A percentile compares a stretch with the other conserved stretches of the same genome.
Evolutionary conservation across 208 protist species (phyloP).

Genomic region (Balamuthia mandrillaris): DNA sequence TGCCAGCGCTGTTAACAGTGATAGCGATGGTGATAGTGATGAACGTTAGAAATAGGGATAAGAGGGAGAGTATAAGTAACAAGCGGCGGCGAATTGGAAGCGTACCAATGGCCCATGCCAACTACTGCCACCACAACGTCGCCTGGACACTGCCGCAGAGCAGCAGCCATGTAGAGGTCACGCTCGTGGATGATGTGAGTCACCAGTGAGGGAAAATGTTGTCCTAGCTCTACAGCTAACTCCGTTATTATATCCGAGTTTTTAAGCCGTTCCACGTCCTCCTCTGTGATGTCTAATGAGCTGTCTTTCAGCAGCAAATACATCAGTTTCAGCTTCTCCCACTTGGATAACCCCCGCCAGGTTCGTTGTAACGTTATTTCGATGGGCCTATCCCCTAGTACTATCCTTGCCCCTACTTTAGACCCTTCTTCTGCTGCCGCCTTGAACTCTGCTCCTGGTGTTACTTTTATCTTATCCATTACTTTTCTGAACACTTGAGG

Average conservation of each 20-base stretch:
- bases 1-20: no score
- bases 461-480: no score
- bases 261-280: conserved; percentile 3
- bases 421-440: background rate
- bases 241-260: conserved; percentile 2
- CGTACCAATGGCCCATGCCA: no score
- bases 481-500: background rate
- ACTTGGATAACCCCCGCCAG: background rate
- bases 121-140: background rate
- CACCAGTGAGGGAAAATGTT: background rate
- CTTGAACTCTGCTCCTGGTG: background rate
- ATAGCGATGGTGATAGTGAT: no score
- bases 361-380: background rate
- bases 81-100: no score
- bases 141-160: background rate
- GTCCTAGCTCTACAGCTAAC: background rate
- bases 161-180: background rate
- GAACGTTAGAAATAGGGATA: no score
- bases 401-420: background rate
- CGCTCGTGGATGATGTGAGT: background rate
- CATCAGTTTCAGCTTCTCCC: conserved; percentile 13
- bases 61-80: no score
- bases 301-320: conserved; percentile 11
- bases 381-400: background rate
- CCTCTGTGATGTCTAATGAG: conserved; percentile 7